Evolutionary conservation across 2,329 filamentous ascomycete species (phyloP), one percentile per base, ranked within the genome.

Genomic region (Colletotrichum endophyticum): DNA sequence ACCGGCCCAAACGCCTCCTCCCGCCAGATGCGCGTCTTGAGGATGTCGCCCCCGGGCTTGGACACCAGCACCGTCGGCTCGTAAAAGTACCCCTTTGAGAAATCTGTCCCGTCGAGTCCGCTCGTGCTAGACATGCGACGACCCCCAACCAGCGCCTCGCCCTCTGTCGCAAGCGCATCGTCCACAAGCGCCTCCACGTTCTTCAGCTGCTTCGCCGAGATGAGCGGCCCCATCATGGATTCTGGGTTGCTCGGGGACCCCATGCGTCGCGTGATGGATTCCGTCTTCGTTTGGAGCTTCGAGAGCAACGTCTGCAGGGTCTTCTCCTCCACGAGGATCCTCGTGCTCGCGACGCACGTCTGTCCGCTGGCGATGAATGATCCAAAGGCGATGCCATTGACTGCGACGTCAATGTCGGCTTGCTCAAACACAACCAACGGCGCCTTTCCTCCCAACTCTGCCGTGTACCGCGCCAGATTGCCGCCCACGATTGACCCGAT

Each of bases 1-100:
- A 96, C 95, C 11, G 95, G 95, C 25, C 95, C 95, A 84, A 97
- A 97, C 76, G 95, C 95, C 84, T 97, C 95, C 83, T 96, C 94
- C 80, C 92, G 90, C 88, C 95, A 93, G 79, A 97, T 94, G 82
- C 92, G 92, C 84, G 95, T 94, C 81, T 91, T 85, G 44, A 91
- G 88, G 91, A 96, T 88, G 80, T 91, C 91, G 78, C 90, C 88
- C 85, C 82, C 86, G 81, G 88, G 34, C 62, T 92, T 86, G 0
- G 83, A 85, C 0, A 82, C 81, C 30, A 98, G 89, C 3, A 98
- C 90, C 0, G 96, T 98, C 0, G 95, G 95, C 67, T 94, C 90
- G 85, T 93, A 98, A 87, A 95, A 98, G 84, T 96, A 95, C 3
- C 91, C 88, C 84, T 88, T 88, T 0, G 85, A 84, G 32, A 92